These are phyloP conservation scores for Tilletia indica DNA, from an alignment of 1,284 basidiomycete genomes.

Conservation along the genomic window DNA sequence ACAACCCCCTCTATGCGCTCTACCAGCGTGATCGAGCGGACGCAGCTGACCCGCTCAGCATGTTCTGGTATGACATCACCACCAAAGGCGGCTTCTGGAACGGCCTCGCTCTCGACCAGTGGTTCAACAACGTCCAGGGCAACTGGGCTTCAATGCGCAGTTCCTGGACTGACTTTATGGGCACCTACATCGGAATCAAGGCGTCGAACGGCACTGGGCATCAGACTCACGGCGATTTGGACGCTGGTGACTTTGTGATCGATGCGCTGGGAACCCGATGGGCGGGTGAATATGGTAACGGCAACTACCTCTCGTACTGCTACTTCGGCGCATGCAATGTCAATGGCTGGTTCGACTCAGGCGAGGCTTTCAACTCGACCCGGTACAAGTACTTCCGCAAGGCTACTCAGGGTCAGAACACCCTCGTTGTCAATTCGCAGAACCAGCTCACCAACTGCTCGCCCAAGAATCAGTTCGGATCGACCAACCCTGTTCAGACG, in stretches of 20 bases:
- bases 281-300: conserved; percentile 91
- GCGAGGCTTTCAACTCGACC: conserved; percentile 35
- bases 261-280: conserved; percentile 92
- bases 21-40: conserved; percentile 83
- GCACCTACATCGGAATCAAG: conserved; percentile 83
- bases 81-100: conserved; percentile 88
- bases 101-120: conserved; percentile 78
- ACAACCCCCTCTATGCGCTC: conserved; percentile 70
- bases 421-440: conserved; percentile 70
- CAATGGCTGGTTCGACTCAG: conserved; percentile 52
- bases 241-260: conserved; percentile 88
- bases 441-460: conserved; percentile 77
- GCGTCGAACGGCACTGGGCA: conserved; percentile 69
- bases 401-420: conserved; percentile 95
- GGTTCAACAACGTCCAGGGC: conserved; percentile 63
- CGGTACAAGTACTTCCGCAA: conserved; percentile 71
- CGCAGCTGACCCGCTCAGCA: conserved; percentile 89
- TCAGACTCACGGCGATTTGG: conserved; percentile 90
- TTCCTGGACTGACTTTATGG: conserved; percentile 82
- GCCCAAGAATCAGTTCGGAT: conserved; percentile 65
- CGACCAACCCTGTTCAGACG: conserved; percentile 71
- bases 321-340: conserved; percentile 55
- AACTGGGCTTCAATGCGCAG: conserved; percentile 90
- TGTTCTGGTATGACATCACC: conserved; percentile 95
- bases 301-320: conserved; percentile 68